Conservation (phyloP, 169 alveolate genomes). For the Babesia gibsoni region DNA sequence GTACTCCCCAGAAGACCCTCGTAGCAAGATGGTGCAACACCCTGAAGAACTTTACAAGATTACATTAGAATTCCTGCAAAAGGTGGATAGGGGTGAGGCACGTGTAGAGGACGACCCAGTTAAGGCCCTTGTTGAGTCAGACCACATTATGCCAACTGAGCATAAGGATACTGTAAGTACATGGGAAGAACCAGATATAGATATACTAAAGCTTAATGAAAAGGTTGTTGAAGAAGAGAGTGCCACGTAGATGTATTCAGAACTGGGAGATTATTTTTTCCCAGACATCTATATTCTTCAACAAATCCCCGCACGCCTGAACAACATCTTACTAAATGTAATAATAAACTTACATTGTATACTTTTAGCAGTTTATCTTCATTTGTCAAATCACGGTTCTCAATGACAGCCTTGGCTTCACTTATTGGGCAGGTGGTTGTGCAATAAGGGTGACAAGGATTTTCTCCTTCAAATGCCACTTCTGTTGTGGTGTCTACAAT, state of each 20-base stretch:
- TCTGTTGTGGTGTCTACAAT: no score
- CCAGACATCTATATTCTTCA: conserved; percentile 7
- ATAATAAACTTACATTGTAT: neutral
- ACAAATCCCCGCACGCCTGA: conserved; percentile 6
- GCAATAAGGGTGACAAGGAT: conserved; percentile 14
- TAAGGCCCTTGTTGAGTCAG: conserved; percentile 37
- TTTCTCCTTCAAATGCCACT: neutral
- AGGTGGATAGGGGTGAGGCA: conserved; percentile 56
- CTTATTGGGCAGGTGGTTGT: neutral
- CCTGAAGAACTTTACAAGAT: conserved; percentile 51
- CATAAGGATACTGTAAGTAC: conserved; percentile 13
- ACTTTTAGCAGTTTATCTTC: neutral
- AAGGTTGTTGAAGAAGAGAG: neutral
- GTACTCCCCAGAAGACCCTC: conserved; percentile 37
- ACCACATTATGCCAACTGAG: neutral
- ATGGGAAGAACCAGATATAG: conserved; percentile 58
- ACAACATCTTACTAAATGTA: neutral
- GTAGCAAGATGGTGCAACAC: conserved; percentile 22
- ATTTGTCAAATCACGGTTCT: neutral
- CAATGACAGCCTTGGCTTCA: neutral
- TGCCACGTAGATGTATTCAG: neutral
- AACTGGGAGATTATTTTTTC: neutral
- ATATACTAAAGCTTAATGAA: neutral
- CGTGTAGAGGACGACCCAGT: conserved; percentile 60
- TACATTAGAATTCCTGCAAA: conserved; percentile 47